A percentile compares a stretch with the other conserved stretches of the same genome.
phyloP scores from a whole-genome alignment of 257 asterid genomes.

The Nicotiana otophora region DNA sequence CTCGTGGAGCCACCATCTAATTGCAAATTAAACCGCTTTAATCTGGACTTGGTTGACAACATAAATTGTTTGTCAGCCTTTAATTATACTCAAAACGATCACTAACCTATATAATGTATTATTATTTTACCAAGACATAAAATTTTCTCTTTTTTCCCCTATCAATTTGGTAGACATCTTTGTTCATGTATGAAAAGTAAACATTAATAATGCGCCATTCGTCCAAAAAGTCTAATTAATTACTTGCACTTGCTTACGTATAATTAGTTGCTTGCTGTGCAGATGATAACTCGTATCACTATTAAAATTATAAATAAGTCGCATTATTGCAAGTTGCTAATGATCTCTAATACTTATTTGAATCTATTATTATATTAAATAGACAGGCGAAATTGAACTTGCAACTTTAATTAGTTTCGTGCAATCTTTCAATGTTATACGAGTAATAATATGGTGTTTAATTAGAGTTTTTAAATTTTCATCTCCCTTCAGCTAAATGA shows the following conservation, averaged over 20 bases:
- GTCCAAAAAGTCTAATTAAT: too few species aligned
- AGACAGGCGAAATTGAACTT: neutral
- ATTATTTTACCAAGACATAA: too few species aligned
- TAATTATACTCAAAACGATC: too few species aligned
- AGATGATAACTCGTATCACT: neutral
- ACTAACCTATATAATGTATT: too few species aligned
- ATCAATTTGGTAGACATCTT: neutral
- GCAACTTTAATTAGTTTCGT: neutral
- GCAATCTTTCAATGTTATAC: neutral
- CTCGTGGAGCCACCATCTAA: neutral
- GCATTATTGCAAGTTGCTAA: neutral
- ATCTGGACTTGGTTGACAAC: too few species aligned
- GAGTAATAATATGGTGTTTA: neutral
- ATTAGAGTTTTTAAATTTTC: neutral
- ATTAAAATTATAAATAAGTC: too few species aligned
- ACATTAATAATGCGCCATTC: neutral
- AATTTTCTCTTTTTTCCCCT: neutral
- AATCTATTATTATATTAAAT: neutral
- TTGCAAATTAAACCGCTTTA: neutral
- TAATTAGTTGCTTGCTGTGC: neutral
- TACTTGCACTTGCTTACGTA: neutral
- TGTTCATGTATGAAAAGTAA: neutral
- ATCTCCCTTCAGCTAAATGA: neutral
- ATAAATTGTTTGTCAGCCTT: too few species aligned
- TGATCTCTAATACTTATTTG: neutral